Conservation (phyloP, 805 yeast genomes). For the Pichia phayaonensis region DNA sequence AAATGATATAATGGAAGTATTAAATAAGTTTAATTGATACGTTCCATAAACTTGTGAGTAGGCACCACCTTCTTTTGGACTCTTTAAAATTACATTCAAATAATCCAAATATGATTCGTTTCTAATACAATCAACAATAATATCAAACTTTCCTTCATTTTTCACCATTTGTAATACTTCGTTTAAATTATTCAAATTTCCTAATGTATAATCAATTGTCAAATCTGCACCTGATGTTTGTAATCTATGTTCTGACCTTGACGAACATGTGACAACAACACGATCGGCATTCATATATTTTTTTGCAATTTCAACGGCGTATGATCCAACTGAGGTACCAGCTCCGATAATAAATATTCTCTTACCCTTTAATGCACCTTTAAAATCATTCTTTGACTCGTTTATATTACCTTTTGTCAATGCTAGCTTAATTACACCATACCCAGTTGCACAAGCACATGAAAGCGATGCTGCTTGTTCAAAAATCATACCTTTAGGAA, state of each 20-base stretch:
- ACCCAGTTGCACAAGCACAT: conserved; percentile 57
- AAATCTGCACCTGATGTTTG: conserved; percentile 44
- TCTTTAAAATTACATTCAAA: conserved; percentile 36
- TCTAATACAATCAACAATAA: conserved; percentile 62
- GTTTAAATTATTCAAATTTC: conserved; percentile 28
- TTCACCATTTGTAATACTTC: conserved; percentile 26
- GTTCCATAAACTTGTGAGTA: conserved; percentile 57
- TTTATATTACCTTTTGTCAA: background rate
- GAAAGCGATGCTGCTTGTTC: conserved; percentile 62
- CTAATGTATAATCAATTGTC: conserved; percentile 48
- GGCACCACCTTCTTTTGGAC: conserved; percentile 37
- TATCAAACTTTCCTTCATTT: conserved; percentile 44
- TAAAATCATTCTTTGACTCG: background rate
- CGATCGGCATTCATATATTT: conserved; percentile 35
- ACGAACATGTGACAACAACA: conserved; percentile 46
- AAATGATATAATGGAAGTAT: background rate
- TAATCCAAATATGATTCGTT: conserved; percentile 32
- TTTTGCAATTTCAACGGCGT: conserved; percentile 49
- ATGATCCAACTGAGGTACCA: conserved; percentile 59
- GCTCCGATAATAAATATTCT: conserved; percentile 64
- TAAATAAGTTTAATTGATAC: conserved; percentile 28
- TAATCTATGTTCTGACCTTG: conserved; percentile 20
- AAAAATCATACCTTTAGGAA: conserved; percentile 39
- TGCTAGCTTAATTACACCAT: conserved; percentile 6
- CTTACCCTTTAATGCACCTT: conserved; percentile 20